phyloP scores from a whole-genome alignment of 805 yeast species.

The Candida ascalaphidarum region DNA sequence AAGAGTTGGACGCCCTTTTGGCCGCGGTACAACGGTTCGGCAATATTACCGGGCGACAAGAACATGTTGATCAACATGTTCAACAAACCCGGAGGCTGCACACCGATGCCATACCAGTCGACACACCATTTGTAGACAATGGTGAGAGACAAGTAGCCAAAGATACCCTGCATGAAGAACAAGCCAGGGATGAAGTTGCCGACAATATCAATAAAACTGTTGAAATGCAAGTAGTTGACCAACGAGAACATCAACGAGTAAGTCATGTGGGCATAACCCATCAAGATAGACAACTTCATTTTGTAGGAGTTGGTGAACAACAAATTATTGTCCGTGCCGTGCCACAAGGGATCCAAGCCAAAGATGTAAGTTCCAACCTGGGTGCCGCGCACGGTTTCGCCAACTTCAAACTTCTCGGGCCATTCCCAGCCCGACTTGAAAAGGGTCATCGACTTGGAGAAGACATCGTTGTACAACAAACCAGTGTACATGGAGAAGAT shows the following conservation, averaged over 20 bases:
- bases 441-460: slow-evolving; percentile 61
- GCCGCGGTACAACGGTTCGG: slow-evolving; percentile 56
- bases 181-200: slow-evolving; percentile 72
- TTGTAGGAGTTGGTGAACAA: slow-evolving; percentile 67
- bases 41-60: slow-evolving; percentile 61
- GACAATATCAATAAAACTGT: slow-evolving; percentile 53
- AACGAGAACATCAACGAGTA: slow-evolving; percentile 63
- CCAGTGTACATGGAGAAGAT: slow-evolving; percentile 69
- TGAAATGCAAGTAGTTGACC: slow-evolving; percentile 51
- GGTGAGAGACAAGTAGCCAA: slow-evolving; percentile 60
- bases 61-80: slow-evolving; percentile 75
- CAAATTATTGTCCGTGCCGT: slow-evolving; percentile 67
- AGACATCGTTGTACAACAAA: slow-evolving; percentile 61
- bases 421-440: slow-evolving; percentile 67
- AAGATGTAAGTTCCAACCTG: slow-evolving; percentile 46
- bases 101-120: slow-evolving; percentile 56
- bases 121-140: slow-evolving; percentile 69
- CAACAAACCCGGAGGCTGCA: slow-evolving; percentile 63
- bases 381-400: slow-evolving; percentile 35
- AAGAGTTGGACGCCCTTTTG: slow-evolving; percentile 55
- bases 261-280: slow-evolving; percentile 72
- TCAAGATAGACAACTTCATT: slow-evolving; percentile 67
- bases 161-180: slow-evolving; percentile 67
- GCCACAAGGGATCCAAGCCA: slow-evolving; percentile 73
- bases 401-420: slow-evolving; percentile 38